These are phyloP conservation scores for Pichia kudriavzevii DNA, from an alignment of 1,139 yeast genomes.

Conservation along the genomic window DNA sequence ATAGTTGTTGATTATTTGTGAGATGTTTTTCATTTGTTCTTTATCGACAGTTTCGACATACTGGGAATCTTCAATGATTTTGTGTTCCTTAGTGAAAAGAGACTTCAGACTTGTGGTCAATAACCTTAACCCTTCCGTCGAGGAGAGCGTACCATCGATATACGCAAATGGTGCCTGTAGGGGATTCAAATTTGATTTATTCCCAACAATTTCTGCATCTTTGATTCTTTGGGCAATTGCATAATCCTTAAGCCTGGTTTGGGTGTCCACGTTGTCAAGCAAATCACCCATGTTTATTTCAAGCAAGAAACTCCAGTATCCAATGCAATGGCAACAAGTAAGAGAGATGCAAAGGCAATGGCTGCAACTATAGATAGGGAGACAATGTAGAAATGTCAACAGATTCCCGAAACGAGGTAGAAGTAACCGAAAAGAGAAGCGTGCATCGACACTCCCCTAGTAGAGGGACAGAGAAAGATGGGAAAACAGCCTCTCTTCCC, in stretches of 20 bases:
- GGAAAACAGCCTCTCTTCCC: no score
- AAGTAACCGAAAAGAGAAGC: no score
- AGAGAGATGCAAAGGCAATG: not conserved
- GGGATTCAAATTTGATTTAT: slow-evolving; percentile 11
- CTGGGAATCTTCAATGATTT: slow-evolving; percentile 8
- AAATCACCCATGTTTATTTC: no score
- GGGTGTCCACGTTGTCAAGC: no score
- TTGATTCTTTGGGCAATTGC: slow-evolving; percentile 12
- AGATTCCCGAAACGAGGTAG: no score
- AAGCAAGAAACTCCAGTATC: no score
- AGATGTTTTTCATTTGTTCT: slow-evolving; percentile 8
- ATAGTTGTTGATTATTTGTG: slow-evolving; percentile 7
- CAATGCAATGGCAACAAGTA: no score
- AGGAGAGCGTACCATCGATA: slow-evolving; percentile 9
- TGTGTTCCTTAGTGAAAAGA: slow-evolving; percentile 1
- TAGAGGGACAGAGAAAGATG: no score
- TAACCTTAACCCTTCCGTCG: slow-evolving; percentile 2
- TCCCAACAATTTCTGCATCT: slow-evolving; percentile 11
- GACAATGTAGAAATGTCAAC: no score
- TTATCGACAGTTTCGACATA: slow-evolving; percentile 6
- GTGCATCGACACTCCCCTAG: no score
- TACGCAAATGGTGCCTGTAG: slow-evolving; percentile 13
- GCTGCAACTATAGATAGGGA: no score
- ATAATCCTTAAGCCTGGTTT: slow-evolving; percentile 4
- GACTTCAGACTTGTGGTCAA: slow-evolving; percentile 1